Base-by-base conservation (phyloP, 495 filamentous ascomycete genomes). In the Pyrenopolyporus hunteri region DNA sequence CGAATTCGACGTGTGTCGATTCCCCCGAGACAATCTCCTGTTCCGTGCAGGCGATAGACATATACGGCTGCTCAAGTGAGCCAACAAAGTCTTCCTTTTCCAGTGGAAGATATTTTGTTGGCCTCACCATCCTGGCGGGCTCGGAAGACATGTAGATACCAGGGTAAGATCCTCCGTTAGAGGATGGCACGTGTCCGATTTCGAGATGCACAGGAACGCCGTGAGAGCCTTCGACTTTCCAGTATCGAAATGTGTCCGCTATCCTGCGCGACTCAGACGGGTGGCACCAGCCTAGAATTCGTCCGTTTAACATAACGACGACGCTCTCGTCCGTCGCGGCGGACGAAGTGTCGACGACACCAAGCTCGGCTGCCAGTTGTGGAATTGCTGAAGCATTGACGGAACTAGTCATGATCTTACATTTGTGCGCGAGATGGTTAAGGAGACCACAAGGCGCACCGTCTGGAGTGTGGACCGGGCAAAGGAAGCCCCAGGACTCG, bases 401-500 rank as follows among this genome's bases (percentile, higher is more conserved):
- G 44, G 81, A 73, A 10, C 83, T 73, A 0, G 94, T 96, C 61
- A 88, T 81, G 50, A 98, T 87, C 72, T 89, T 88, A 76, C 94
- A 98, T 76, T 96, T 96, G 76, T 98, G 94, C 1, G 94, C 85
- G 67, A 98, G 79, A 80, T 98, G 94, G 73, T 96, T 98, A 25
- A 98, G 82, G 59, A 98, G 77, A 70, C 94, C 94, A 73, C 94
- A 98, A 44, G 94, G 94, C 54, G 85, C 81, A 77, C 94, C 94
- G 83, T 98, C 94, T 57, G 94, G 94, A 9, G 94, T 98, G 74
- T 98, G 94, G 3, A 98, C 93, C 40, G 94, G 94, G 68, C 94
- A 98, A 53, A 98, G 76, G 76, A 98, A 98, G 9, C 85, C 94
- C 94, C 94, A 98, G 70, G 92, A 96, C 72, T 98, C 94, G 2